Evolutionary conservation across 306 rosid genomes (phyloP).

Genomic region (Lupinus albus): DNA sequence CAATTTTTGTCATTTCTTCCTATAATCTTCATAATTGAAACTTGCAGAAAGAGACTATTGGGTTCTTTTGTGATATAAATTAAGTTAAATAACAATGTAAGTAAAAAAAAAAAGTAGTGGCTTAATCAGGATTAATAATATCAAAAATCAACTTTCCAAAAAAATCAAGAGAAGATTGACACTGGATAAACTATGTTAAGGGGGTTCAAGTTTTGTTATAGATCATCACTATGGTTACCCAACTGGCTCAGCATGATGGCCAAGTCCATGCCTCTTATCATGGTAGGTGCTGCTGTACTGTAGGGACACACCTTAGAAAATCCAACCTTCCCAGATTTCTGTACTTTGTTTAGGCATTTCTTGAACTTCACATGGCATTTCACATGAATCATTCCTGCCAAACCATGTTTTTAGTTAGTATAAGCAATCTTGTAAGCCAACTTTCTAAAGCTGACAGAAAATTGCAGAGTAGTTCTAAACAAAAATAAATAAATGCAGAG

Average conservation of each 20-base stretch:
- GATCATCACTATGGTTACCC: slow-evolving; percentile 21
- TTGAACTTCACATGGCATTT: slow-evolving; percentile 71
- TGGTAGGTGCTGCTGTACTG: slow-evolving; percentile 60
- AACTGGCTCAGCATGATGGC: slow-evolving; percentile 77
- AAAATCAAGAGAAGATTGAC: slow-evolving; percentile 23
- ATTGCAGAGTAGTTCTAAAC: background rate
- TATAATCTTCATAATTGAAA: no score
- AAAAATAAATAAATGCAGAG: background rate
- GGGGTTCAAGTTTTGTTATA: background rate
- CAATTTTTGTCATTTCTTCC: no score
- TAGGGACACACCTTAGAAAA: slow-evolving; percentile 68
- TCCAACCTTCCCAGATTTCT: slow-evolving; percentile 71
- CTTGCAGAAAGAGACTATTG: no score
- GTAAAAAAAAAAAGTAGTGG: no score
- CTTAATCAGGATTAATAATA: no score
- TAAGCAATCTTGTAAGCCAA: background rate
- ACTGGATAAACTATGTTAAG: no score
- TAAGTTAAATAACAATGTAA: no score
- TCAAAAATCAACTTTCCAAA: background rate
- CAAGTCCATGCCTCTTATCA: slow-evolving; percentile 83
- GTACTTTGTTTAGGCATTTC: slow-evolving; percentile 63
- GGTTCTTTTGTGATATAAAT: no score
- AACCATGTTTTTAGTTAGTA: slow-evolving; percentile 24
- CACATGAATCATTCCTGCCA: slow-evolving; percentile 62
- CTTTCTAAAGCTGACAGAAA: background rate